A percentile compares a stretch with the other conserved stretches of the same genome.
Conservation (phyloP, 1,284 basidiomycete species). For the Phellinidium pouzarii region DNA sequence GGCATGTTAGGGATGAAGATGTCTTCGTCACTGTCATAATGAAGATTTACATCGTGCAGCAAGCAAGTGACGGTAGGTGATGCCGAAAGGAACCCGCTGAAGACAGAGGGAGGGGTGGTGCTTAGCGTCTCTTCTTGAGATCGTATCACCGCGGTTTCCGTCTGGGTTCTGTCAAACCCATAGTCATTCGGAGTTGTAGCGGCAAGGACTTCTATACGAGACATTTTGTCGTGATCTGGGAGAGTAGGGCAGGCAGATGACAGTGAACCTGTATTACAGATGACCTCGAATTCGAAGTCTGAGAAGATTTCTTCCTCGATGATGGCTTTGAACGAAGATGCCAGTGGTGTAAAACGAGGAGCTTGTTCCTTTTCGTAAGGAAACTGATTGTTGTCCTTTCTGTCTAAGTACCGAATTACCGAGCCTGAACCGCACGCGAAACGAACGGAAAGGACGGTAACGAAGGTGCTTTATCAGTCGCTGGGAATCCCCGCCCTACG, state of each 20-base stretch:
- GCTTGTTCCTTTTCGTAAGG: slow-evolving; percentile 14
- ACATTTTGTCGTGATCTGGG: slow-evolving; percentile 39
- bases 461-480: slow-evolving; percentile 47
- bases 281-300: slow-evolving; percentile 10
- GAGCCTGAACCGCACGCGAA: slow-evolving; percentile 69
- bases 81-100: slow-evolving; percentile 16
- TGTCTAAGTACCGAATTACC: slow-evolving; percentile 30
- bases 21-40: slow-evolving; percentile 27
- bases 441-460: slow-evolving; percentile 49
- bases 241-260: not conserved
- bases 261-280: not conserved
- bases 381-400: not conserved
- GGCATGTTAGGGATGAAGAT: slow-evolving; percentile 57
- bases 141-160: slow-evolving; percentile 3
- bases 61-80: slow-evolving; percentile 11
- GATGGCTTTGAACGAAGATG: slow-evolving; percentile 17
- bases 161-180: slow-evolving; percentile 29
- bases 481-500: slow-evolving; percentile 51
- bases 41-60: slow-evolving; percentile 8
- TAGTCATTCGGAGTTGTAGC: slow-evolving; percentile 44
- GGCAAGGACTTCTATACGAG: slow-evolving; percentile 51
- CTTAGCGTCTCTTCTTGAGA: slow-evolving; percentile 18
- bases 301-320: slow-evolving; percentile 9
- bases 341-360: slow-evolving; percentile 14
- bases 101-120: slow-evolving; percentile 3